Percentiles rank a stretch among this genome's conserved stretches.
Evolutionary conservation across 768 basidiomycete species (phyloP).

Genomic region (Rubroboletus pulcherrimus): DNA sequence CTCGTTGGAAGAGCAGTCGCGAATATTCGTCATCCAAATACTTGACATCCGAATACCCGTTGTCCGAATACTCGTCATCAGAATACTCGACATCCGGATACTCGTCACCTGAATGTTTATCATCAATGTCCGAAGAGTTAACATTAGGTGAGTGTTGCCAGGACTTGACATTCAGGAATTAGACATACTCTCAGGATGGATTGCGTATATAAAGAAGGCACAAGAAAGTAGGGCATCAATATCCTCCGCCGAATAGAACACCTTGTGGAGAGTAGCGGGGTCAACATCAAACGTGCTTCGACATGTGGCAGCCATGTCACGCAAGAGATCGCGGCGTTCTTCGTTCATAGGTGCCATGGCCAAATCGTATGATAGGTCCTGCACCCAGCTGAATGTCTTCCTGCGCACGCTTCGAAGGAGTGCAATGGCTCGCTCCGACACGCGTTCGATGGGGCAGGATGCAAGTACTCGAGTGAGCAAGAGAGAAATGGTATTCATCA

Average conservation of each 20-base stretch:
- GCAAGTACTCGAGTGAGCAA: conserved; percentile 17
- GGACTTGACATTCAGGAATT: too few species aligned
- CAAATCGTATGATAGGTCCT: background rate
- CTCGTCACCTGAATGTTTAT: too few species aligned
- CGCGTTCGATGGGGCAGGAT: background rate
- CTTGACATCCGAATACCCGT: too few species aligned
- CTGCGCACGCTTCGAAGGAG: background rate
- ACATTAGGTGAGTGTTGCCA: too few species aligned
- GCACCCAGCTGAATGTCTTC: background rate
- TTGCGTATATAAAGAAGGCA: too few species aligned
- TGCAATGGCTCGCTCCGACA: background rate
- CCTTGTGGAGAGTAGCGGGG: too few species aligned
- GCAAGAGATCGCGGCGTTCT: background rate
- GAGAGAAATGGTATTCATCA: conserved; percentile 30
- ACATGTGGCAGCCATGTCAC: background rate
- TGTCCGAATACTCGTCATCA: too few species aligned
- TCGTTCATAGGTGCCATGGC: background rate
- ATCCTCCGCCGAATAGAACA: conserved; percentile 1
- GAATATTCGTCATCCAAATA: background rate
- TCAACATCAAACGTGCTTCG: background rate
- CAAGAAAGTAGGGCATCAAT: too few species aligned
- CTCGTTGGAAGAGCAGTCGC: conserved; percentile 12
- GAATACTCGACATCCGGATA: too few species aligned
- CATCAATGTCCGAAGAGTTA: too few species aligned
- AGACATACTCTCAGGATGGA: too few species aligned